Evolutionary conservation across 108 stramenopile species (phyloP), one percentile per base, ranked within the genome.

Genomic region (Asterionellopsis glacialis): DNA sequence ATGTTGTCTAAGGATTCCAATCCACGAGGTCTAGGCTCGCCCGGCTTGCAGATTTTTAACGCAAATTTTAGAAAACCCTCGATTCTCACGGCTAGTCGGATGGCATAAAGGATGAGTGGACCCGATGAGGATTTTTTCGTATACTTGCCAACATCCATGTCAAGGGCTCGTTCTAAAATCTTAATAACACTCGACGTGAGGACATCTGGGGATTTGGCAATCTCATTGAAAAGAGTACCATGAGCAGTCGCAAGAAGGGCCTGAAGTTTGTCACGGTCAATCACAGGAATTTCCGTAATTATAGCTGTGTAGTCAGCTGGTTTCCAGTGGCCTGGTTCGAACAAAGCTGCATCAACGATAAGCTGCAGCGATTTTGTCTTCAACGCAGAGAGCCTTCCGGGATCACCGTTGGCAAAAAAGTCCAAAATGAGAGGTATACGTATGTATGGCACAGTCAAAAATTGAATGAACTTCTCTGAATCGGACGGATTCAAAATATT

Each of bases 371-470:
- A 85, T 47, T 88, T 87, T 16, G 91, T 82, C 33, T 86, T 85
- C 25, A 98, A 73, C 7, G 92, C 93, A 16, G 91, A 80, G 16
- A 96, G 75, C 42, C 97, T 80, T 15, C 72, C 77, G 23, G 94
- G 94, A 62, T 94, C 93, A 22, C 94, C 94, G 57, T 95, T 95
- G 0, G 97, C 91, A 62, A 98, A 98, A 63, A 98, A 98, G 51
- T 95, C 94, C 24, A 98, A 64, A 44, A 98, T 87, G 28, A 98
- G 78, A 22, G 97, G 97, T 59, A 98, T 98, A 14, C 97, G 85
- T 40, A 98, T 88, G 70, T 98, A 98, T 11, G 95, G 95, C 0
- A 85, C 97, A 11, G 97, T 98, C 42, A 98, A 75, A 65, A 96
- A 98, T 53, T 90, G 88, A n/a, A 96, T 73, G 66, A 98, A 92